A percentile compares a stretch with the other conserved stretches of the same genome.
Conservation (phyloP, 2,329 filamentous ascomycete species). For the Monosporascus sp. region DNA sequence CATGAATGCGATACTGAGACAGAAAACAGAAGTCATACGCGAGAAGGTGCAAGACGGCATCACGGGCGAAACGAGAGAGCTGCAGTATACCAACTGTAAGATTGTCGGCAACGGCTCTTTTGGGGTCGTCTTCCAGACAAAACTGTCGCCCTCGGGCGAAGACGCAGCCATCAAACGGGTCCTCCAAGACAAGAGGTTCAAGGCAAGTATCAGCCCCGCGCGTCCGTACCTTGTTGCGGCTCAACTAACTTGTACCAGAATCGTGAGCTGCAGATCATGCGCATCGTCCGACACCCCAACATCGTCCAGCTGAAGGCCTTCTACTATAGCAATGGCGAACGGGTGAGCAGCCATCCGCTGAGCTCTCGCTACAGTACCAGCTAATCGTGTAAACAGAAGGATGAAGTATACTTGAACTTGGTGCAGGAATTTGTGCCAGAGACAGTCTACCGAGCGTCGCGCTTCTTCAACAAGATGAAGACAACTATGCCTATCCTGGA, state of each 20-base stretch:
- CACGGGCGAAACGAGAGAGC: constrained; percentile 91
- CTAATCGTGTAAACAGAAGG: constrained; percentile 56
- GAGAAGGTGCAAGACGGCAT: constrained; percentile 99
- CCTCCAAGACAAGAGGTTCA: constrained; percentile 98
- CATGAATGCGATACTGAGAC: constrained; percentile 10
- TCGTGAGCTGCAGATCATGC: constrained; percentile 98
- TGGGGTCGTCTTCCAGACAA: constrained; percentile 97
- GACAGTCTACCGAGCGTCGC: constrained; percentile 94
- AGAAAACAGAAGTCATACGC: constrained; percentile 77
- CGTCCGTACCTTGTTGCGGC: not conserved
- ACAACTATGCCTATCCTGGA: constrained; percentile 98
- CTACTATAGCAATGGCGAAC: constrained; percentile 98
- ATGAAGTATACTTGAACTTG: constrained; percentile 97
- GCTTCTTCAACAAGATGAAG: constrained; percentile 99
- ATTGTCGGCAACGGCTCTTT: constrained; percentile 99
- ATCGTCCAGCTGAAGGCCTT: constrained; percentile 99
- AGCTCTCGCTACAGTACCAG: constrained; percentile 7
- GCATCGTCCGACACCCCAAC: constrained; percentile 97
- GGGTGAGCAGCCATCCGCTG: constrained; percentile 53
- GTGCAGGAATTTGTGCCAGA: constrained; percentile 98
- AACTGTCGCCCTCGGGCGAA: constrained; percentile 94
- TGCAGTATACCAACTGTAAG: constrained; percentile 99
- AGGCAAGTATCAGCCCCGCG: constrained; percentile 52
- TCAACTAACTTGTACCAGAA: constrained; percentile 55
- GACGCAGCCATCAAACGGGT: constrained; percentile 99